Conservation (phyloP, 441 rosid species). For the Erodium texanum region DNA sequence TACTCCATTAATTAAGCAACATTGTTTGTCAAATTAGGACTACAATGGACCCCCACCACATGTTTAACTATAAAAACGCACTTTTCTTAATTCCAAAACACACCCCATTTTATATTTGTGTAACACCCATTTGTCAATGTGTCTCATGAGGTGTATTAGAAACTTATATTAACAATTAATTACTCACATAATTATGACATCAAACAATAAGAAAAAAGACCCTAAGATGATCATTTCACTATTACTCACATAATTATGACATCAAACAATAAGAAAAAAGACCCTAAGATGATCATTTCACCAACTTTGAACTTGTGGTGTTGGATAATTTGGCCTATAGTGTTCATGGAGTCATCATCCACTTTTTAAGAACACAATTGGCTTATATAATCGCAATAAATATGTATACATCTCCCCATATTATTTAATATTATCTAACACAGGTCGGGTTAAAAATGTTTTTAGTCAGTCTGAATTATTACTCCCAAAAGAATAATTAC, state of each 20-base stretch:
- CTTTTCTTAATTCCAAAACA: not conserved
- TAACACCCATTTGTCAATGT: not conserved
- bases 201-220: too few relatives aligned
- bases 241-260: not conserved
- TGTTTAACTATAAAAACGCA: not conserved
- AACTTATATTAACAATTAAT: not conserved
- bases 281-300: not conserved
- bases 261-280: too few relatives aligned
- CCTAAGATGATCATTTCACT: not conserved
- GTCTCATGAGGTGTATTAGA: not conserved
- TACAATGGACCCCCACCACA: not conserved
- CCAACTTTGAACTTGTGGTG: not conserved
- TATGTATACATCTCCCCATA: too few relatives aligned
- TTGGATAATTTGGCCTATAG: not conserved
- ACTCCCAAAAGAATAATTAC: too few relatives aligned
- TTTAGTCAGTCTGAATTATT: too few relatives aligned
- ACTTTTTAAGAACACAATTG: not conserved
- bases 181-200: not conserved
- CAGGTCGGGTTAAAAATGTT: too few relatives aligned
- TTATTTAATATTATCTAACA: too few relatives aligned
- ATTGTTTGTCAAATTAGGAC: slow-evolving; percentile 2
- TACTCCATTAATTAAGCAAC: not conserved
- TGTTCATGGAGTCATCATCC: not conserved
- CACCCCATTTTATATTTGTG: not conserved
- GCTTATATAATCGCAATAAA: too few relatives aligned